Percentiles rank a stretch among this genome's conserved stretches.
Conservation (phyloP, 1,284 basidiomycete species). For the Tilletia horrida region DNA sequence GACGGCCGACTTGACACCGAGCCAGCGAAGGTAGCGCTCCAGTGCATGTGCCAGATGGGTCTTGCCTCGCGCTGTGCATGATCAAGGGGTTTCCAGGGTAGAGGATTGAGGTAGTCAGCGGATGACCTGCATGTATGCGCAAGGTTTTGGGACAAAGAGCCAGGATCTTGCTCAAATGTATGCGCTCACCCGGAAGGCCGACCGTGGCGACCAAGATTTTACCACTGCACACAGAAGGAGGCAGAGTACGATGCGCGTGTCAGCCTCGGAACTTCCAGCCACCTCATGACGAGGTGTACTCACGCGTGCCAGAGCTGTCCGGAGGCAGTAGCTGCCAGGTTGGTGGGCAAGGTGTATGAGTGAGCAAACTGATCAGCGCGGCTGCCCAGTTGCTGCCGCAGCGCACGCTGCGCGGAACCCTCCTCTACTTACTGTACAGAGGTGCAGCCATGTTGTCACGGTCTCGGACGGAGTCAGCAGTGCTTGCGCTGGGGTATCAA, state of each 20-base stretch:
- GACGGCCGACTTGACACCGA: constrained; percentile 91
- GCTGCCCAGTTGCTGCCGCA: no score
- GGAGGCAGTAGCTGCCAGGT: constrained; percentile 31
- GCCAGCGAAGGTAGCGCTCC: constrained; percentile 94
- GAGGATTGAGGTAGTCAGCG: no score
- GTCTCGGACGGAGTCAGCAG: no score
- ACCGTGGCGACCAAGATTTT: constrained; percentile 89
- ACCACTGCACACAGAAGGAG: constrained; percentile 57
- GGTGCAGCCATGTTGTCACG: constrained; percentile 39
- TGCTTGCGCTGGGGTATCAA: no score
- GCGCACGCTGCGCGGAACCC: no score
- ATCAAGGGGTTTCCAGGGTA: background rate
- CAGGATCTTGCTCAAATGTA: background rate
- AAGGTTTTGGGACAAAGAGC: background rate
- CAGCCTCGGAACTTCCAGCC: background rate
- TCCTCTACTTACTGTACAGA: constrained; percentile 35
- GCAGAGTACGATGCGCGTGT: background rate
- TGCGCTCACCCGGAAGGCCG: constrained; percentile 66
- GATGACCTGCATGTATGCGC: no score
- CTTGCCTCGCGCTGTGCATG: constrained; percentile 66
- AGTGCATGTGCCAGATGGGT: constrained; percentile 93
- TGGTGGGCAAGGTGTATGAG: background rate
- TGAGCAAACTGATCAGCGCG: background rate
- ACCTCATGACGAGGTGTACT: background rate
- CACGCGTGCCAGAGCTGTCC: constrained; percentile 39